A percentile compares a stretch with the other conserved stretches of the same genome.
phyloP scores from a whole-genome alignment of 1,284 basidiomycete genomes.

The Leccinum pallidistipes region DNA sequence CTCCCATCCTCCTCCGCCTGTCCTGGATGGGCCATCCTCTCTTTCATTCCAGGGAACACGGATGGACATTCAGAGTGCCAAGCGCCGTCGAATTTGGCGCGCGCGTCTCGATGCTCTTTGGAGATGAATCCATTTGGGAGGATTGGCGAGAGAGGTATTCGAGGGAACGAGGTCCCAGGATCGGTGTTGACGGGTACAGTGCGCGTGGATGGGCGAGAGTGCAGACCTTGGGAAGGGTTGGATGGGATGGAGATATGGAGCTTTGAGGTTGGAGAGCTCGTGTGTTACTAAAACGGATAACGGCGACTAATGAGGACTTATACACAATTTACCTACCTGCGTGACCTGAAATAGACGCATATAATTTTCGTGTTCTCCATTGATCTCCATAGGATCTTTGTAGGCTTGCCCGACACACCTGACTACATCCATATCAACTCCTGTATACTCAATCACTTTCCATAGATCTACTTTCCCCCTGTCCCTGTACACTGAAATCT shows the following conservation, averaged over 20 bases:
- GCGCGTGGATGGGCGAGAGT: slow-evolving; percentile 15
- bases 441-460: too few relatives aligned
- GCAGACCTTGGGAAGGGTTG: slow-evolving; percentile 3
- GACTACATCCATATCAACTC: too few relatives aligned
- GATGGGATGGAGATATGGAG: slow-evolving; percentile 26
- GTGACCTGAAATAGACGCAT: neutral
- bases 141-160: slow-evolving; percentile 5
- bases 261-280: too few relatives aligned
- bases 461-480: too few relatives aligned
- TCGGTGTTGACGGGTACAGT: slow-evolving; percentile 5
- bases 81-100: too few relatives aligned
- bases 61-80: too few relatives aligned
- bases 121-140: slow-evolving; percentile 6
- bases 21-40: too few relatives aligned
- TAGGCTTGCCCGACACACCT: neutral
- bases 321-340: neutral
- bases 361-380: neutral
- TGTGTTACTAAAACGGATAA: too few relatives aligned
- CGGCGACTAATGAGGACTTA: too few relatives aligned
- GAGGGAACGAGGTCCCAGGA: slow-evolving; percentile 9
- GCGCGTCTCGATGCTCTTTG: slow-evolving; percentile 37
- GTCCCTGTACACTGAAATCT: too few relatives aligned
- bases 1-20: too few relatives aligned
- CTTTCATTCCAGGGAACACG: too few relatives aligned
- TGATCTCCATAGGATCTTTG: neutral